Base-by-base conservation (phyloP, 768 basidiomycete genomes). In the Daedalea quercina region DNA sequence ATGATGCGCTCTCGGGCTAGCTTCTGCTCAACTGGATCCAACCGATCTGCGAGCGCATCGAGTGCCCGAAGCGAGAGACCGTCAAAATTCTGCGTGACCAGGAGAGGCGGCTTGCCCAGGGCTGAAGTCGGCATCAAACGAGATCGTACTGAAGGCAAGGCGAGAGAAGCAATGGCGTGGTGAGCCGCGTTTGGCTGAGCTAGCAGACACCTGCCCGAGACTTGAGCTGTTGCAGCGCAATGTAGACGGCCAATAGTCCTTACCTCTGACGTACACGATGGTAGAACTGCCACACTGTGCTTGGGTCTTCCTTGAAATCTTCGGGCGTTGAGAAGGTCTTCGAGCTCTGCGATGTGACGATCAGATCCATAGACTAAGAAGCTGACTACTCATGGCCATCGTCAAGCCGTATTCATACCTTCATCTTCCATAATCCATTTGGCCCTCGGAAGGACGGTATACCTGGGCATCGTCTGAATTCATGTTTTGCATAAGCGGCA, bases 41-140 rank as follows among this genome's bases (percentile, higher is more conserved):
- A 57, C 33, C 41, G 43, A 33, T 43, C 40, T 8, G 50, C 56
- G 45, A 61, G 47, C 31, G 65, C 56, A 23, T 69, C 60, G 46
- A 76, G 61, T 1, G 80, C 73, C 51, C 67, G 62, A 3, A 61
- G 53, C 54, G 74, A 75, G 20, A 82, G 69, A 2, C 79, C 75
- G 56, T 86, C 82, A n/a, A 82, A 75, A 60, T 84, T 83, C 60
- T 84, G 81, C 13, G 81, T 84, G 41, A 82, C 3, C 75, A 31
- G 11, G 28, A 31, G 28, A 11, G 28, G 28, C 4, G 28, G 28
- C 11, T 11, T 31, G 28, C 11, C 69, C 58, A 80, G 80, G 1
- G 68, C 69, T 7, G 69, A 68, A 8, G 59, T 55, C 4, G 79
- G 78, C 9, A 75, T 72, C 15, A 78, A 63, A 9, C 56, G 52